These are phyloP conservation scores for Wickerhamomyces pijperi DNA, from an alignment of 805 yeast genomes.

Conservation along the genomic window DNA sequence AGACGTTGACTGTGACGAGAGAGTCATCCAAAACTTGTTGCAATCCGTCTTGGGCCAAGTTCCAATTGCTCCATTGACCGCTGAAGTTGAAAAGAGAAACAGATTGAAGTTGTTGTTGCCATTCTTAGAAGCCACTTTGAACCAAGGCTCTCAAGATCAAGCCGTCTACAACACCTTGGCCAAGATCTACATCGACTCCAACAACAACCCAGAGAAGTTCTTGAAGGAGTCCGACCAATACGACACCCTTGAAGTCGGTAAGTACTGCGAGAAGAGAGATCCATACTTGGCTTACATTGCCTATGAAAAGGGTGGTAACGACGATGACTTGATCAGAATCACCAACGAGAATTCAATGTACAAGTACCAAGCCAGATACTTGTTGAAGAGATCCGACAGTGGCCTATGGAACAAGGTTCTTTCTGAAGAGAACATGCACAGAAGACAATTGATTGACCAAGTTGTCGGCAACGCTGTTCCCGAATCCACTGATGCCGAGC, in stretches of 20 bases:
- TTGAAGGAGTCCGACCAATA: slow-evolving; percentile 82
- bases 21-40: slow-evolving; percentile 68
- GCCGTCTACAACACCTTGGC: slow-evolving; percentile 93
- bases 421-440: slow-evolving; percentile 64
- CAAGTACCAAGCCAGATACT: slow-evolving; percentile 97
- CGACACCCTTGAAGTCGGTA: slow-evolving; percentile 93
- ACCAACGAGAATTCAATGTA: slow-evolving; percentile 97
- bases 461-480: slow-evolving; percentile 95
- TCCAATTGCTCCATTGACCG: slow-evolving; percentile 80
- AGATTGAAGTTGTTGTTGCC: slow-evolving; percentile 86
- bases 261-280: slow-evolving; percentile 97
- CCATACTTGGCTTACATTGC: slow-evolving; percentile 97
- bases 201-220: slow-evolving; percentile 95
- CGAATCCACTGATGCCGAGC: slow-evolving; percentile 85
- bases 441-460: slow-evolving; percentile 88
- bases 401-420: slow-evolving; percentile 76
- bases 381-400: slow-evolving; percentile 79
- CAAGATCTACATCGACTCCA: slow-evolving; percentile 93
- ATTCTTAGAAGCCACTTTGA: slow-evolving; percentile 80
- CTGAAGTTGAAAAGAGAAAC: slow-evolving; percentile 94
- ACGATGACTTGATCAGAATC: slow-evolving; percentile 77
- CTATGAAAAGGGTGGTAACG: slow-evolving; percentile 90
- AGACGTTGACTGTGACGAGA: slow-evolving; percentile 96
- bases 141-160: slow-evolving; percentile 76
- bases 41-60: slow-evolving; percentile 88